These are phyloP conservation scores for Puccinia coronata DNA, from an alignment of 1,284 basidiomycete species.

Conservation along the genomic window DNA sequence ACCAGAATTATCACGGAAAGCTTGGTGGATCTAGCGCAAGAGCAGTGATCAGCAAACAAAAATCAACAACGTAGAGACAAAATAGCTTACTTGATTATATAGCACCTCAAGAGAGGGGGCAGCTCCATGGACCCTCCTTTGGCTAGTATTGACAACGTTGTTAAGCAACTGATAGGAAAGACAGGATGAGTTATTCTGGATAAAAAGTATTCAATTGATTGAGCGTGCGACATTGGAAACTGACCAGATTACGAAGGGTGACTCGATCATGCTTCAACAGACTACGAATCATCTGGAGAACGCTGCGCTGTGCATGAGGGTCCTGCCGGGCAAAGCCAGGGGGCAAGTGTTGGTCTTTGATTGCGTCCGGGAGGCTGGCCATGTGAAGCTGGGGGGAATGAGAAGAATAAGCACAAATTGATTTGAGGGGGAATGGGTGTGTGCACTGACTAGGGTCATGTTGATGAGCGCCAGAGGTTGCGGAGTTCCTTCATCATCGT, in stretches of 20 bases:
- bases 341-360: not conserved
- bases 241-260: not conserved
- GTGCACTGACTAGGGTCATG: too few relatives aligned
- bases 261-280: conserved; percentile 17
- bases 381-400: not conserved
- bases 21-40: not conserved
- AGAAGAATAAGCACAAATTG: not conserved
- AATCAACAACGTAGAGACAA: too few relatives aligned
- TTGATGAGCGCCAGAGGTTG: too few relatives aligned
- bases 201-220: not conserved
- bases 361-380: not conserved
- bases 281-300: not conserved
- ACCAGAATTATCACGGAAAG: not conserved
- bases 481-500: too few relatives aligned
- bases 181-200: too few relatives aligned
- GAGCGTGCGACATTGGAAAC: not conserved
- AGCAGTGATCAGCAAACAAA: too few relatives aligned
- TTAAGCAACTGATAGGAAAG: not conserved
- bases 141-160: not conserved
- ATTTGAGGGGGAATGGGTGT: too few relatives aligned
- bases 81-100: not conserved
- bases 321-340: not conserved
- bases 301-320: not conserved
- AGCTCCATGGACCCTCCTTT: not conserved
- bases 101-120: not conserved